Base-by-base conservation (phyloP, 495 filamentous ascomycete species). In the Daldinia childiae region DNA sequence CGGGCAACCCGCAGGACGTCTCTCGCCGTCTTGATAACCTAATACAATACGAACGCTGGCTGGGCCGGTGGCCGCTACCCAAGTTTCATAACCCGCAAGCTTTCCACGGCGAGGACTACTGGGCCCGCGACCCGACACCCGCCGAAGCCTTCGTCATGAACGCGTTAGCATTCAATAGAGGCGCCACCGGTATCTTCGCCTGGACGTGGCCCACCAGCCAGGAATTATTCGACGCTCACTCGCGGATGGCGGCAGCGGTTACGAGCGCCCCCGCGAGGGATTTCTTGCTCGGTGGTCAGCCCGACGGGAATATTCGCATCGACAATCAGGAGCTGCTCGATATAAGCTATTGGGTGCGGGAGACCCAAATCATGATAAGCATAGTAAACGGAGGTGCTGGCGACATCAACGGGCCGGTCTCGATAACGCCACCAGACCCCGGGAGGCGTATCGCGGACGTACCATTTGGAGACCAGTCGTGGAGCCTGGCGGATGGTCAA, bases 51-150 rank as follows among this genome's bases (percentile, higher is more conserved):
- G 83, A 86, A 66, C 21, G 32, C 0, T 80, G 76, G 74, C 74
- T 86, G 2, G 82, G 82, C 4, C 61, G 79, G 14, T 79, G 76
- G 79, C 82, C 79, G 2, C 90, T 91, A 69, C 80, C 85, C 0
- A 82, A 87, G 57, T 87, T 90, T 81, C 82, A 84, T 51, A 88
- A 88, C 17, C 85, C 89, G 9, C 90, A 92, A 77, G 86, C 83
- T 7, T 92, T 92, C 75, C 86, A 85, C 43, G 86, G 87, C 21
- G 81, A 87, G 61, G 83, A 84, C 1, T 92, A 89, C 71, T 92
- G 89, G 89, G 57, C 74, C 4, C 79, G 88, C 5, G 84, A 85
- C 58, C 89, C 89, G 3, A 88, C 82, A 0, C 58, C 77, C 2
- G 82, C 74, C 0, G 90, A 92, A 73, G 86, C 84, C 39, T 83